Conservation (phyloP, 208 protist genomes). For the Angomonas ambiguus region DNA sequence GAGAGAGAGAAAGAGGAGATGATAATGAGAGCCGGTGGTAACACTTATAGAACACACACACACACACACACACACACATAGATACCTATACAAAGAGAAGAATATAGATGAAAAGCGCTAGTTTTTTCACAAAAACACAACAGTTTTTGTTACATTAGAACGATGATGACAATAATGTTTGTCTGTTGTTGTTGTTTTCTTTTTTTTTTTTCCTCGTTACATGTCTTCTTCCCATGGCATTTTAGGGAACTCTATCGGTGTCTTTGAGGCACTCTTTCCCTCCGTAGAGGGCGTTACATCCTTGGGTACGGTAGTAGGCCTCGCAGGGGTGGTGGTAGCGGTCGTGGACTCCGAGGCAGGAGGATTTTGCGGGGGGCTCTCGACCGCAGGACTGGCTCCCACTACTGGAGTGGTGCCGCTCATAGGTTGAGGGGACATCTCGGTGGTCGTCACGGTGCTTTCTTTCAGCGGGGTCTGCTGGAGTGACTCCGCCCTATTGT, state of each 20-base stretch:
- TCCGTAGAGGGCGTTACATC: neutral
- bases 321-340: neutral
- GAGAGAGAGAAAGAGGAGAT: neutral
- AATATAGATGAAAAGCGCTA: constrained; percentile 7
- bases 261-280: constrained; percentile 1
- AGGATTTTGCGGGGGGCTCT: no score
- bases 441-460: neutral
- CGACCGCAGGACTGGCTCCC: no score
- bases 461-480: neutral
- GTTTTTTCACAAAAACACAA: neutral
- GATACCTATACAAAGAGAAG: constrained; percentile 8
- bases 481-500: neutral
- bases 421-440: no score
- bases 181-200: no score
- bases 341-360: no score
- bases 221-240: constrained; percentile 86
- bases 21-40: neutral
- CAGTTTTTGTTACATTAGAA: neutral
- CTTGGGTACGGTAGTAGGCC: neutral
- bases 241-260: constrained; percentile 49
- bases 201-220: constrained; percentile 27
- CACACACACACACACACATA: neutral
- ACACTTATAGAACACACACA: neutral
- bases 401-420: no score
- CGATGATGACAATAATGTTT: no score